A percentile compares a stretch with the other conserved stretches of the same genome.
Conservation (phyloP, 2,329 filamentous ascomycete species). For the Fusarium sp. region DNA sequence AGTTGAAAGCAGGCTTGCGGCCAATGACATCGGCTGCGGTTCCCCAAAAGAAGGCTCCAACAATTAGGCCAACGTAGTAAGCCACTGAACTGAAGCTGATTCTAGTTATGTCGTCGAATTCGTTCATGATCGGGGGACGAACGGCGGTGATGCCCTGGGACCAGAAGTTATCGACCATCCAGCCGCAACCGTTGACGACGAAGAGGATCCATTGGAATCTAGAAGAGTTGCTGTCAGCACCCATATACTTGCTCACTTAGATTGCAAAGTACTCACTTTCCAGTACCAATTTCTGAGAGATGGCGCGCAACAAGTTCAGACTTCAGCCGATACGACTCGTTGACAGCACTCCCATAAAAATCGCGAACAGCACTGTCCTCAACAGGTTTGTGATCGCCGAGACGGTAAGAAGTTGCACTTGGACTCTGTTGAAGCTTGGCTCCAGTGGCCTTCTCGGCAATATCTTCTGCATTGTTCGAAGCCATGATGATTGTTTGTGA, state of each 20-base stretch:
- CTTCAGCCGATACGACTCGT: conserved; percentile 1
- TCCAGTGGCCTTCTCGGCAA: background rate
- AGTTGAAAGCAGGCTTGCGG: conserved; percentile 56
- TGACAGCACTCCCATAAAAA: background rate
- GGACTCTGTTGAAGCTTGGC: background rate
- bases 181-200: conserved; percentile 58
- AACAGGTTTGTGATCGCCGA: background rate
- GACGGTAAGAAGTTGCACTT: background rate
- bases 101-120: conserved; percentile 45
- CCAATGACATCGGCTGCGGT: conserved; percentile 54
- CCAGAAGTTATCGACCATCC: conserved; percentile 52
- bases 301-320: background rate
- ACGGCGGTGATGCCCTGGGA: conserved; percentile 49
- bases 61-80: conserved; percentile 54
- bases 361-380: conserved; percentile 1
- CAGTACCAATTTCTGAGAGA: background rate
- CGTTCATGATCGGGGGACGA: conserved; percentile 47
- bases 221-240: background rate
- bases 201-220: conserved; percentile 56
- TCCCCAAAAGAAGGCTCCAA: conserved; percentile 59
- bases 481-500: background rate
- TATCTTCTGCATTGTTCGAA: background rate
- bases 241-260: rapidly evolving
- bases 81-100: conserved; percentile 48
- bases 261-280: background rate